A percentile compares a stretch with the other conserved stretches of the same genome.
These are phyloP conservation scores for Lipomyces yamadae DNA, from an alignment of 805 yeast species.

Conservation along the genomic window DNA sequence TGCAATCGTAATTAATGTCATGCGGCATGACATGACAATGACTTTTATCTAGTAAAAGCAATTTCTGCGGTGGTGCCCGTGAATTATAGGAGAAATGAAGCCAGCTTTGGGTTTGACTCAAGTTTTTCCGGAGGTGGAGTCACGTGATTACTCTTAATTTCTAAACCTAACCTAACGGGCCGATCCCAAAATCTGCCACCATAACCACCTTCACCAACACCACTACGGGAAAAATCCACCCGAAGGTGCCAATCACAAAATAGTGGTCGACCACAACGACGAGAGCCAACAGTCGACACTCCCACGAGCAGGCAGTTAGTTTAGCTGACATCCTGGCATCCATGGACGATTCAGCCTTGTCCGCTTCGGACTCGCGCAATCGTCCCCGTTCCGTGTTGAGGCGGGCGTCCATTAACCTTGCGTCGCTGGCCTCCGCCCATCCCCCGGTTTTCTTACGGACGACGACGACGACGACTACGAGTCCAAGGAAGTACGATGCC, in stretches of 20 bases:
- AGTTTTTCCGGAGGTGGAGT: background rate
- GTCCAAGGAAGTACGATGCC: constrained; percentile 13
- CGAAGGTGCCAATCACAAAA: background rate
- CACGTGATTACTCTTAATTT: background rate
- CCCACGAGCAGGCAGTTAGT: background rate
- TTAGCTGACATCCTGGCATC: background rate
- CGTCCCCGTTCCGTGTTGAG: constrained; percentile 14
- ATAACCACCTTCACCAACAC: background rate
- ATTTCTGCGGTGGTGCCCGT: too few species aligned
- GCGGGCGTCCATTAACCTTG: constrained; percentile 28
- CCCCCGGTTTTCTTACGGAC: constrained; percentile 17
- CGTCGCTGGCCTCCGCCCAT: constrained; percentile 20
- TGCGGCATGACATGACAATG: too few species aligned
- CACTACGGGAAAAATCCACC: background rate
- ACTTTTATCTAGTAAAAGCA: too few species aligned
- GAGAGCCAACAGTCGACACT: background rate
- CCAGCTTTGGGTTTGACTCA: too few species aligned
- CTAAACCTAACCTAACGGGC: background rate
- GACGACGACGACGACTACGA: background rate
- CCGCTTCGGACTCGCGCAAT: constrained; percentile 14
- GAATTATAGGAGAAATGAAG: too few species aligned
- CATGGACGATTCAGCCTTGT: constrained; percentile 22
- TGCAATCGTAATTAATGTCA: too few species aligned
- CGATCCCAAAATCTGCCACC: background rate
- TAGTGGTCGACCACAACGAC: background rate